Percentiles rank a stretch among this genome's conserved stretches.
Evolutionary conservation across 2,329 filamentous ascomycete species (phyloP).

Genomic region (Myotisia sp.): DNA sequence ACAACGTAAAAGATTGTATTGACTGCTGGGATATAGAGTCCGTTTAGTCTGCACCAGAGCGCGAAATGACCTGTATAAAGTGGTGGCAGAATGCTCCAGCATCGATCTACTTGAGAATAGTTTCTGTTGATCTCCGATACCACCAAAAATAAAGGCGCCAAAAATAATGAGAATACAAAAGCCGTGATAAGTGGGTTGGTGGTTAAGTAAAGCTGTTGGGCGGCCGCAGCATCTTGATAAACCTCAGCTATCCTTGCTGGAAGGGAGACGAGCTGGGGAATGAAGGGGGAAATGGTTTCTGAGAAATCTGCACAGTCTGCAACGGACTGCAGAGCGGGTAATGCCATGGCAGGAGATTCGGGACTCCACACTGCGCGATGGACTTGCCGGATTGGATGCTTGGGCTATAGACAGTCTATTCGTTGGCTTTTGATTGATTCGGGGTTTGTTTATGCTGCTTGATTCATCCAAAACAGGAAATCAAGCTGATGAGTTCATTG

Average conservation of each 20-base stretch:
- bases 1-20: slow-evolving; percentile 60
- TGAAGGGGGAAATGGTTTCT: slow-evolving; percentile 60
- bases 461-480: no score
- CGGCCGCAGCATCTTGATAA: slow-evolving; percentile 44
- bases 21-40: slow-evolving; percentile 54
- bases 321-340: slow-evolving; percentile 51
- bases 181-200: slow-evolving; percentile 77
- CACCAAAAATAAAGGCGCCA: slow-evolving; percentile 59
- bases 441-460: no score
- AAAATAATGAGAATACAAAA: slow-evolving; percentile 54
- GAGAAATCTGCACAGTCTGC: slow-evolving; percentile 63
- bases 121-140: slow-evolving; percentile 78
- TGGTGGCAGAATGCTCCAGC: slow-evolving; percentile 81
- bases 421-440: no score
- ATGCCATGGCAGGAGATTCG: slow-evolving; percentile 49
- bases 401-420: no score
- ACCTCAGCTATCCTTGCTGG: slow-evolving; percentile 50
- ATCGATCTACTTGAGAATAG: slow-evolving; percentile 89
- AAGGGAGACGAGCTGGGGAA: slow-evolving; percentile 55
- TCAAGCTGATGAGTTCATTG: no score
- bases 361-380: no score
- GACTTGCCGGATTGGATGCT: no score
- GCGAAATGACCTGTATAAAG: slow-evolving; percentile 75
- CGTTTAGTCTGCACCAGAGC: slow-evolving; percentile 64
- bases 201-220: slow-evolving; percentile 59